Percentiles rank a stretch among this genome's conserved stretches.
Conservation (phyloP, 2,329 filamentous ascomycete species). For the Aspergillus sp. region DNA sequence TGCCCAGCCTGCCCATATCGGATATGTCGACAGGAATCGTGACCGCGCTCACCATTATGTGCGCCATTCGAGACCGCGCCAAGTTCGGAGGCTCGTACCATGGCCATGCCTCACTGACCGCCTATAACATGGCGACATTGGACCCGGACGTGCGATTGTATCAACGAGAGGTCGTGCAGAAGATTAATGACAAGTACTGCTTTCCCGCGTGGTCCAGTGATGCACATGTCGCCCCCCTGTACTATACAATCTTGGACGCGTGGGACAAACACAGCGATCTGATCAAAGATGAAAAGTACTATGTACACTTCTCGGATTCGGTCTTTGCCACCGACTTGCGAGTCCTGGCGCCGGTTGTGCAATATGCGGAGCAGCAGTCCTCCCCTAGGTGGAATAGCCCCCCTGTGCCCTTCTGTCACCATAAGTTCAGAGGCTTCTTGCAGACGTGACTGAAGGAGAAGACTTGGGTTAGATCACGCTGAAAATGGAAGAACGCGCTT, state of each 20-base stretch:
- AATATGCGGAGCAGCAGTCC: slow-evolving; percentile 3
- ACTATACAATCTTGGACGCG: slow-evolving; percentile 1
- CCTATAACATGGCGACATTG: slow-evolving; percentile 4
- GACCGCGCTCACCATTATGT: slow-evolving; percentile 3
- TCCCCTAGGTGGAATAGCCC: slow-evolving; percentile 2
- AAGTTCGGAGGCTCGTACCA: slow-evolving; percentile 5
- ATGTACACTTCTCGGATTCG: slow-evolving; percentile 5
- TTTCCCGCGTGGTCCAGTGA: slow-evolving; percentile 2
- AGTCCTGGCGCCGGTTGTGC: slow-evolving; percentile 6
- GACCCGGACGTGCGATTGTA: slow-evolving; percentile 3
- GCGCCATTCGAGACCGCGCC: neutral
- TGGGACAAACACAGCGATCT: slow-evolving; percentile 6
- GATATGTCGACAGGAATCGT: neutral
- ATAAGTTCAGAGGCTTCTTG: neutral
- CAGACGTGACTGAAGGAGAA: neutral
- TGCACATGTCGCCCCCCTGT: slow-evolving; percentile 1
- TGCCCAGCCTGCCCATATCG: neutral
- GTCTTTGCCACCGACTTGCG: slow-evolving; percentile 5
- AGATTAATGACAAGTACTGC: slow-evolving; percentile 3
- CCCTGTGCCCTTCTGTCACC: slow-evolving; percentile 3
- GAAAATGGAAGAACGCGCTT: neutral
- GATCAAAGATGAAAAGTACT: slow-evolving; percentile 6
- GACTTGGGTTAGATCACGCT: neutral
- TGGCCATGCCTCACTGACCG: slow-evolving; percentile 3
- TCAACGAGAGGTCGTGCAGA: slow-evolving; percentile 4